These are phyloP conservation scores for Globisporangium barbulae DNA, from an alignment of 352 stramenopile species.

Conservation along the genomic window DNA sequence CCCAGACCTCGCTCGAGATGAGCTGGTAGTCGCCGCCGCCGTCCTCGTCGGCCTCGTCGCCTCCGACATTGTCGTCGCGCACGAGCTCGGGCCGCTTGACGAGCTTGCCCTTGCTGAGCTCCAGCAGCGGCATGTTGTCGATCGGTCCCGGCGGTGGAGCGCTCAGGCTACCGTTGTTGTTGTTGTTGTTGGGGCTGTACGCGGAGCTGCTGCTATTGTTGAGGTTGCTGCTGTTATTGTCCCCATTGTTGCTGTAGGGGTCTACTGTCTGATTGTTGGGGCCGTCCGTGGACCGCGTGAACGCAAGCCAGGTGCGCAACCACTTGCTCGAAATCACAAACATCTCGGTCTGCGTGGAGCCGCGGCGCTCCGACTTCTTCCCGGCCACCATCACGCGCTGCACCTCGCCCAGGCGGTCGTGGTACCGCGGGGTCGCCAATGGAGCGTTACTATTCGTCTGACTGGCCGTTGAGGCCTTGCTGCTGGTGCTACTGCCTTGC, in stretches of 20 bases:
- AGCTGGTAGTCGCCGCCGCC: constrained; percentile 61
- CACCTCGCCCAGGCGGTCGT: constrained; percentile 61
- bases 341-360: constrained; percentile 45
- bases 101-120: constrained; percentile 48
- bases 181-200: constrained; percentile 13
- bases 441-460: constrained; percentile 6
- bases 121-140: constrained; percentile 57
- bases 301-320: constrained; percentile 62
- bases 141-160: constrained; percentile 38
- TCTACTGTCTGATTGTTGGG: constrained; percentile 3
- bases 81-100: constrained; percentile 41
- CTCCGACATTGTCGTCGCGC: constrained; percentile 16
- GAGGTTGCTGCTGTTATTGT: constrained; percentile 11
- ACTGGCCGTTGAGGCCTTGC: constrained; percentile 11
- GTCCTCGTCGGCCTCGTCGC: constrained; percentile 16
- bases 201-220: constrained; percentile 10
- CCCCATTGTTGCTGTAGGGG: constrained; percentile 17
- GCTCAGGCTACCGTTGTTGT: constrained; percentile 11
- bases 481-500: constrained; percentile 18
- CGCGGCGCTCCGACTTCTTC: constrained; percentile 48
- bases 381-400: constrained; percentile 66
- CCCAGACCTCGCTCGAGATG: constrained; percentile 63
- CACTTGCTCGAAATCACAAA: constrained; percentile 59
- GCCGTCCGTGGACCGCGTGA: constrained; percentile 29
- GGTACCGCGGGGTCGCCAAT: constrained; percentile 36